A percentile compares a stretch with the other conserved stretches of the same genome.
Evolutionary conservation across 2,329 filamentous ascomycete genomes (phyloP).

Genomic region (Penicillium decumbens): DNA sequence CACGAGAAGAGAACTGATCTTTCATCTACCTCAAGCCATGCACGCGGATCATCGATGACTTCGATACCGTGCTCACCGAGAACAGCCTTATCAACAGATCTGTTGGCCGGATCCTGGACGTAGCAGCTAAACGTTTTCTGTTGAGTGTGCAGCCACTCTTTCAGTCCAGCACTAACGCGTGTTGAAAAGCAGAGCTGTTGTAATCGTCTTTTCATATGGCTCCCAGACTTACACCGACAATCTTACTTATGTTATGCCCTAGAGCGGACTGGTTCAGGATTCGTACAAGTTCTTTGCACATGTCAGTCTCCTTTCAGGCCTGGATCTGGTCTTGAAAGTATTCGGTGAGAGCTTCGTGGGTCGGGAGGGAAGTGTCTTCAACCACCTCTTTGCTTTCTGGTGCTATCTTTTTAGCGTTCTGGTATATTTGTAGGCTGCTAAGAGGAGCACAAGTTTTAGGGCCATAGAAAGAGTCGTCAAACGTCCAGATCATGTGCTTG

Average conservation of each 20-base stretch:
- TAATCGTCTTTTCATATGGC: no score
- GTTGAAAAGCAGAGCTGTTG: slow-evolving; percentile 11
- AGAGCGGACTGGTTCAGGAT: slow-evolving; percentile 8
- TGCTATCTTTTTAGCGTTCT: no score
- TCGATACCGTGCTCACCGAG: slow-evolving; percentile 12
- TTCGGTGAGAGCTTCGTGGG: no score
- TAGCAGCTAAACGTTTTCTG: slow-evolving; percentile 15
- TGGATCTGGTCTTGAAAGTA: no score
- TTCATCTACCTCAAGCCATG: slow-evolving; percentile 36
- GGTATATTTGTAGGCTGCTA: no score
- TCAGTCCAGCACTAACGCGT: slow-evolving; percentile 12
- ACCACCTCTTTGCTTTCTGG: no score
- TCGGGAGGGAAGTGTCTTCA: no score
- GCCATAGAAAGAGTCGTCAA: no score
- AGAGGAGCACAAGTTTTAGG: no score
- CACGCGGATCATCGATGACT: slow-evolving; percentile 27
- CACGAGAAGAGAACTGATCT: slow-evolving; percentile 33
- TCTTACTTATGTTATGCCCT: slow-evolving; percentile 16
- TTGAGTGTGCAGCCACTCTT: slow-evolving; percentile 8
- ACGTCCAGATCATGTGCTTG: no score
- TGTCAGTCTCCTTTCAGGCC: no score
- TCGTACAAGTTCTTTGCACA: no score
- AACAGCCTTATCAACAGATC: slow-evolving; percentile 11
- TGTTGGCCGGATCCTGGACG: slow-evolving; percentile 22
- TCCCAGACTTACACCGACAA: slow-evolving; percentile 25